Percentiles rank a stretch among this genome's conserved stretches.
Conservation (phyloP, 2,329 filamentous ascomycete species). For the Phialophora tarda region DNA sequence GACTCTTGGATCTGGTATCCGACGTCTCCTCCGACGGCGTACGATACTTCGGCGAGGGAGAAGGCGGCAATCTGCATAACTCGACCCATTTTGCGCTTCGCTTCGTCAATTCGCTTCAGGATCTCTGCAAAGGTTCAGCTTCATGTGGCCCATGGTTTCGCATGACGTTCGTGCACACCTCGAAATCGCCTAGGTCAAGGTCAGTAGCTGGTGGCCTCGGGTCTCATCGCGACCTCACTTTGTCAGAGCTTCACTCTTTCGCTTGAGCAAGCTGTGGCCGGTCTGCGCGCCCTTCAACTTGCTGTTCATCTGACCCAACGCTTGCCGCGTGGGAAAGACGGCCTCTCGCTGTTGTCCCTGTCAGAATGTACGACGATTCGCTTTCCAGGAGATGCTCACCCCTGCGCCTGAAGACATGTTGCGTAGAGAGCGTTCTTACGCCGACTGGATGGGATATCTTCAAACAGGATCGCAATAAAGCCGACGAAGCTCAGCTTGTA, state of each 20-base stretch:
- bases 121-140: constrained; percentile 69
- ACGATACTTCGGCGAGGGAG: constrained; percentile 95
- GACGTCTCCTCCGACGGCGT: constrained; percentile 93
- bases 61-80: constrained; percentile 99
- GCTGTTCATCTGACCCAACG: constrained; percentile 93
- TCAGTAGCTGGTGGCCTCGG: constrained; percentile 38
- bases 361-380: constrained; percentile 36
- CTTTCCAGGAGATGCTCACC: constrained; percentile 10
- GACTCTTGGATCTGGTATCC: constrained; percentile 97
- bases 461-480: not conserved
- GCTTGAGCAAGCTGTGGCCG: constrained; percentile 92
- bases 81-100: constrained; percentile 98
- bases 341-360: constrained; percentile 74
- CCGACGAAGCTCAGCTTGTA: not conserved
- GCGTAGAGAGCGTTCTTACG: constrained; percentile 26
- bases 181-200: constrained; percentile 72
- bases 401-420: constrained; percentile 37
- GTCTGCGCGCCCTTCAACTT: constrained; percentile 94
- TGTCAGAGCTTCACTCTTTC: constrained; percentile 96
- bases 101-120: constrained; percentile 94
- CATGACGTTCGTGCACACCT: constrained; percentile 61
- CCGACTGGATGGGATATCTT: not conserved
- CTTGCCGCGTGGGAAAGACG: constrained; percentile 97
- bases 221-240: constrained; percentile 68
- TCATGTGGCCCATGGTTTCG: constrained; percentile 32